Conservation (phyloP, 2,329 filamentous ascomycete genomes). For the Cryphonectria nitschkei region DNA sequence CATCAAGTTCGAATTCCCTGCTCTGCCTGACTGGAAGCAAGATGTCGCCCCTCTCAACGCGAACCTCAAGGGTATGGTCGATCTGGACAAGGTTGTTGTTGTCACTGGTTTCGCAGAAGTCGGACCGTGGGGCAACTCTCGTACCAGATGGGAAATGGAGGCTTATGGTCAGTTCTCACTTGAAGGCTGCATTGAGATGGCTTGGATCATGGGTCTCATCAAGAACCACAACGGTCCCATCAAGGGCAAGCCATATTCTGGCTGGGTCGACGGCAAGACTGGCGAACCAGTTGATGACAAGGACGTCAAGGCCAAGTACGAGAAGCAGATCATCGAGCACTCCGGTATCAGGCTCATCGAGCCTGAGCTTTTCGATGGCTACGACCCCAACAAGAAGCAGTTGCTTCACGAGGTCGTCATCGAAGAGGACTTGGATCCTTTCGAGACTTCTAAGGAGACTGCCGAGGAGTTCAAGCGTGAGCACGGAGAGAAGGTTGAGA, state of each 20-base stretch:
- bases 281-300: constrained; percentile 97
- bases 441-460: constrained; percentile 96
- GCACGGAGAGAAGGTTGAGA: constrained; percentile 96
- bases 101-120: constrained; percentile 96
- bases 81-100: constrained; percentile 96
- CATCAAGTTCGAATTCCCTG: constrained; percentile 96
- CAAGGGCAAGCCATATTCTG: constrained; percentile 95
- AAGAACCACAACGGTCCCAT: constrained; percentile 96
- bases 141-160: constrained; percentile 99
- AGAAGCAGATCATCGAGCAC: constrained; percentile 95
- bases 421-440: constrained; percentile 94
- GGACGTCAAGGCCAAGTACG: constrained; percentile 96
- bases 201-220: constrained; percentile 99
- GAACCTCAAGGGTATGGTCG: constrained; percentile 94
- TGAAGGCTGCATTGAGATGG: constrained; percentile 98
- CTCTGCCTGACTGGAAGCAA: constrained; percentile 85
- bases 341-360: constrained; percentile 97
- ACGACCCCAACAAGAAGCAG: constrained; percentile 98
- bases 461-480: constrained; percentile 96
- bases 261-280: constrained; percentile 94
- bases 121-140: constrained; percentile 97
- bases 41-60: constrained; percentile 89
- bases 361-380: constrained; percentile 93
- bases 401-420: constrained; percentile 97
- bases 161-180: constrained; percentile 95